Base-by-base conservation (phyloP, 2,329 filamentous ascomycete species). In the Thyridium curvatum region DNA sequence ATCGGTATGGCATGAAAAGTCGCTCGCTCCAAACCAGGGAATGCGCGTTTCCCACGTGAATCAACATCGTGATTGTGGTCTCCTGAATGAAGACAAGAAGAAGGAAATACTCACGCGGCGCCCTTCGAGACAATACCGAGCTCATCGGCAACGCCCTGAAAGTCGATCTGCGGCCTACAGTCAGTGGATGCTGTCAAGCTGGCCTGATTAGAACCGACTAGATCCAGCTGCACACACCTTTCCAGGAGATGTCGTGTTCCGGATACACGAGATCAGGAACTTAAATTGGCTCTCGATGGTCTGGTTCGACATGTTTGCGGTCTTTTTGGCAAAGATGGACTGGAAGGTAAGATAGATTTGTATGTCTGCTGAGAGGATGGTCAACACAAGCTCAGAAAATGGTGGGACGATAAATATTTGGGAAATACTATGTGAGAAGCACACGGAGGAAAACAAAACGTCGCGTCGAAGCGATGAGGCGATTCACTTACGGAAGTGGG, bases 181-280 rank as follows among this genome's bases (percentile, higher is more conserved):
- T 26, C 13, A 29, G 13, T 33, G 18, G 5, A 31, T 13, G 15
- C 4, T 32, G 6, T 43, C 55, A 21, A 56, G 47, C 14, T 17
- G 32, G 18, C 33, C 35, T 16, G 15, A 28, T 21, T 12, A 5
- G 15, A 18, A 5, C 15, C 15, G 2, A 9, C 5, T 26, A 6
- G 21, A n/a, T n/a, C 10, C 21, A 26, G 21, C 21, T 6, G 21
- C 10, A 26, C 21, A 26, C 21, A 26, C 21, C 21, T 26, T 26
- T 44, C 80, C 80, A 45, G 70, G 69, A 50, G 61, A 68, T 9
- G 76, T 14, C n/a, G 29, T 72, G 57, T 79, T 61, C 38, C 72
- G 69, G 55, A 86, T 82, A 59, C 82, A 86, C 38, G 68, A 66
- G 35, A 86, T 69, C 17, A 86, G 66, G 54, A 86, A 84, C 44